Evolutionary conservation across 805 yeast genomes (phyloP), one percentile per base, ranked within the genome.

Genomic region (Kregervanrija fluxuum): DNA sequence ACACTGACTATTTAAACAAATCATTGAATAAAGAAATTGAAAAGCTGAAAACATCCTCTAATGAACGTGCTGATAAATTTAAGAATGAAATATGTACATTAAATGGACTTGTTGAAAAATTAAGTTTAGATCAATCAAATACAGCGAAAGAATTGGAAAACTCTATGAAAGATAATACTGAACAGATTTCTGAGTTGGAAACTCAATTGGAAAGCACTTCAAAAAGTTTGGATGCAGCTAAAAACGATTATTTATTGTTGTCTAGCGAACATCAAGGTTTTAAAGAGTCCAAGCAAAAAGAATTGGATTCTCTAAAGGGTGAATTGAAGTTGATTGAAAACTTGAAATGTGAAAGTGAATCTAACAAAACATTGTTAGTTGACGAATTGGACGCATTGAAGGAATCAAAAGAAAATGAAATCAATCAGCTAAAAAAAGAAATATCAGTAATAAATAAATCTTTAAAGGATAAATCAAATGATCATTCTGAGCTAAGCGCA

Each of bases 161-260:
- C 28, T 22, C 28, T 22, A 22, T 5, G 2, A 22, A 22, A 22
- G 8, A 8, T 5, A 22, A 22, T 6, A 22, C 28, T 22, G 36
- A 22, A 3, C 32, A 30, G 13, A 8, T 40, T 15, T 32, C 28
- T 12, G 41, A 35, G 11, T 31, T n/a, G 8, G 30, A 32, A 9
- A 14, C 30, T 8, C 46, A 82, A 58, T 91, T 85, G 3, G 95
- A 88, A 53, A 95, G 85, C 52, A 89, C 95, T 0, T 73, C 86
- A 30, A 68, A 79, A 40, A 70, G 82, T 10, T 68, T 88, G 46
- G 91, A 86, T 58, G 79, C 73, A 34, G 88, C 93, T 1, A 76
- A 84, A 5, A 73, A 73, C 43, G 67, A 73, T 6, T 95, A 88
- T 60, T 88, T 41, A 95, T 85, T 45, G 80, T 78, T 52, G 93